Conservation (phyloP, 306 rosid species). For the Sphenostylis stenocarpa region DNA sequence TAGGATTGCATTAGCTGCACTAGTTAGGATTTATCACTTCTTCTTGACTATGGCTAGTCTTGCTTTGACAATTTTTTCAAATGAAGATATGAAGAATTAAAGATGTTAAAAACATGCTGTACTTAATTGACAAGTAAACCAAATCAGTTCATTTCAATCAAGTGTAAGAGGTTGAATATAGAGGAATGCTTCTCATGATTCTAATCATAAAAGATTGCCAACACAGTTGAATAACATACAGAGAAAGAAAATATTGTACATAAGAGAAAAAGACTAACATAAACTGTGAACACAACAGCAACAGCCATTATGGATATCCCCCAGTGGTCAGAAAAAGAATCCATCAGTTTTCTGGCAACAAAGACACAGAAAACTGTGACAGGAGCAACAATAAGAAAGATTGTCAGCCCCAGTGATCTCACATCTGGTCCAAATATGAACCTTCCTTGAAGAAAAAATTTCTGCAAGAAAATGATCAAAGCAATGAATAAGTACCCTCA, state of each 20-base stretch:
- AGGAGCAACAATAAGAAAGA: slow-evolving; percentile 88
- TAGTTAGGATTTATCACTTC: not conserved
- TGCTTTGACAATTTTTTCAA: slow-evolving; percentile 5
- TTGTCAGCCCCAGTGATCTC: slow-evolving; percentile 82
- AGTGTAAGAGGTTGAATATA: slow-evolving; percentile 3
- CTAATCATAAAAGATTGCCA: slow-evolving; percentile 22
- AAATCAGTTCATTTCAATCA: slow-evolving; percentile 2
- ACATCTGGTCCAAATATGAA: slow-evolving; percentile 99
- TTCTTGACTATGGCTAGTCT: not conserved
- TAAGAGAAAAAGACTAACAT: slow-evolving; percentile 58
- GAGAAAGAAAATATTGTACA: not conserved
- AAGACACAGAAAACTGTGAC: slow-evolving; percentile 78
- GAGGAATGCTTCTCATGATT: slow-evolving; percentile 12
- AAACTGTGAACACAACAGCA: slow-evolving; percentile 65
- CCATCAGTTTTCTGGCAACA: slow-evolving; percentile 84
- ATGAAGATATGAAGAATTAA: slow-evolving; percentile 1
- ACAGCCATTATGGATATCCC: slow-evolving; percentile 70
- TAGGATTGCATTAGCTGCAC: not conserved
- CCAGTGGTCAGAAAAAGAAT: slow-evolving; percentile 66
- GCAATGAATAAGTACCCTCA: slow-evolving; percentile 25
- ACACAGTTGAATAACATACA: not conserved
- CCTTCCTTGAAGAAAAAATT: slow-evolving; percentile 89
- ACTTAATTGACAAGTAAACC: slow-evolving; percentile 16
- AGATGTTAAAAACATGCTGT: not conserved
- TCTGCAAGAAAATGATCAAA: slow-evolving; percentile 56